Evolutionary conservation across 805 yeast genomes (phyloP).

Genomic region (Hanseniaspora osmophila): DNA sequence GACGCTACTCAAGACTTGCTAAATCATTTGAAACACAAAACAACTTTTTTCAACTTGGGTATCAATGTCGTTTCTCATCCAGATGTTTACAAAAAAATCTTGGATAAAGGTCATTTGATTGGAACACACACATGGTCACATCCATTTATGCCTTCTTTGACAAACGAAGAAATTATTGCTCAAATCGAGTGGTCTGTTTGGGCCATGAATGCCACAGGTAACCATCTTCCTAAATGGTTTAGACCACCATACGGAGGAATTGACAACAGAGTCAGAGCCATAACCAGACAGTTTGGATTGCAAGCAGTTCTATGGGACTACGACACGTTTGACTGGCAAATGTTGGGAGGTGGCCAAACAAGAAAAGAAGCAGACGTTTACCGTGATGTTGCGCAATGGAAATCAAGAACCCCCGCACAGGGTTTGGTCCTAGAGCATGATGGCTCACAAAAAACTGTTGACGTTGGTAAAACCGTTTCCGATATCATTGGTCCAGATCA

Average conservation of each 20-base stretch:
- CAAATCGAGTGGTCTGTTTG: constrained; percentile 90
- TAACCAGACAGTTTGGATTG: constrained; percentile 73
- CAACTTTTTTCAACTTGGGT: constrained; percentile 82
- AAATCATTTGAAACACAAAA: constrained; percentile 31
- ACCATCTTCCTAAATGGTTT: constrained; percentile 80
- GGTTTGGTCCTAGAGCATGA: constrained; percentile 76
- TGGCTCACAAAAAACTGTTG: constrained; percentile 49
- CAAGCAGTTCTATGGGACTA: constrained; percentile 82
- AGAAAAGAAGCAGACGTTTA: constrained; percentile 40
- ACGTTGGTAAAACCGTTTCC: constrained; percentile 48
- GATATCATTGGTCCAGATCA: constrained; percentile 46
- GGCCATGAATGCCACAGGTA: constrained; percentile 93
- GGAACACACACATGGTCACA: constrained; percentile 94
- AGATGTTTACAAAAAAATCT: constrained; percentile 45
- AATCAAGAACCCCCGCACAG: constrained; percentile 14
- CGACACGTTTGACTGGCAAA: constrained; percentile 85
- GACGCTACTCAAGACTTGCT: constrained; percentile 51
- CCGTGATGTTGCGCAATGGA: constrained; percentile 44
- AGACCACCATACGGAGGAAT: constrained; percentile 95
- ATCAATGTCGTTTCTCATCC: constrained; percentile 67
- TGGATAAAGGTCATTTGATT: constrained; percentile 55
- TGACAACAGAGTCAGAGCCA: constrained; percentile 72
- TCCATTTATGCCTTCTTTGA: constrained; percentile 60
- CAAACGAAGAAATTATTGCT: constrained; percentile 73
- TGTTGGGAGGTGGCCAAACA: constrained; percentile 31